Percentiles rank a stretch among this genome's conserved stretches.
These are phyloP conservation scores for Leishmania major DNA, from an alignment of 208 protist genomes.

Conservation along the genomic window DNA sequence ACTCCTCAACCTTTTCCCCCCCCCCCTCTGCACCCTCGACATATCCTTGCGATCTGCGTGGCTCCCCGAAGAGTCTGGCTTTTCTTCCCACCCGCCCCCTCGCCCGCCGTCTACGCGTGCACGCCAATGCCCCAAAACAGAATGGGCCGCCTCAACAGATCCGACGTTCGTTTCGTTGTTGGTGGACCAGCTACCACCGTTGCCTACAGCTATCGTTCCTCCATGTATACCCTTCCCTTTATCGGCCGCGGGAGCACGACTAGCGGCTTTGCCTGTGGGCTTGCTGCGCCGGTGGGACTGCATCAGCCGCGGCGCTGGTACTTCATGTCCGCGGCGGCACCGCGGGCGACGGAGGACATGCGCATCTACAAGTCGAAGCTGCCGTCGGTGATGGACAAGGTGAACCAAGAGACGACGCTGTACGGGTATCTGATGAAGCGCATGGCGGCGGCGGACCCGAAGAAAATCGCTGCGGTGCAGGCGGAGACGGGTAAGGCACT, in stretches of 20 bases:
- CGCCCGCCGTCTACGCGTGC: too few relatives aligned
- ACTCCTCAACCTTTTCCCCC: too few relatives aligned
- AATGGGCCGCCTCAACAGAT: too few relatives aligned
- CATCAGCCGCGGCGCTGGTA: slow-evolving; percentile 4
- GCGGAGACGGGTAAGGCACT: slow-evolving; percentile 34
- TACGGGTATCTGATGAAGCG: slow-evolving; percentile 38
- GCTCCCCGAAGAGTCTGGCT: too few relatives aligned
- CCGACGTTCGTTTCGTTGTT: too few relatives aligned
- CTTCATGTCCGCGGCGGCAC: not conserved
- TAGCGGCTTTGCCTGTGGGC: not conserved
- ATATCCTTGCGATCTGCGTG: too few relatives aligned
- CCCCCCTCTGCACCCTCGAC: too few relatives aligned
- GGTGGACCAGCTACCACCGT: too few relatives aligned
- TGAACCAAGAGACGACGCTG: slow-evolving; percentile 27
- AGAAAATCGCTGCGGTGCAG: slow-evolving; percentile 32
- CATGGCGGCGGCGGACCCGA: slow-evolving; percentile 25
- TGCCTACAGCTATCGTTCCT: too few relatives aligned
- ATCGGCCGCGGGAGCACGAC: not conserved
- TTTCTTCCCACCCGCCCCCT: too few relatives aligned
- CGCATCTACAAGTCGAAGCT: slow-evolving; percentile 41
- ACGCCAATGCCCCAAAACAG: too few relatives aligned
- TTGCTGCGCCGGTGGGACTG: not conserved
- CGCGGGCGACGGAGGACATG: not conserved
- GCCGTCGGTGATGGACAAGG: slow-evolving; percentile 22
- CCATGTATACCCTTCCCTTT: too few relatives aligned